These are phyloP conservation scores for Lagenaria siceraria DNA, from an alignment of 306 rosid genomes.

Conservation along the genomic window DNA sequence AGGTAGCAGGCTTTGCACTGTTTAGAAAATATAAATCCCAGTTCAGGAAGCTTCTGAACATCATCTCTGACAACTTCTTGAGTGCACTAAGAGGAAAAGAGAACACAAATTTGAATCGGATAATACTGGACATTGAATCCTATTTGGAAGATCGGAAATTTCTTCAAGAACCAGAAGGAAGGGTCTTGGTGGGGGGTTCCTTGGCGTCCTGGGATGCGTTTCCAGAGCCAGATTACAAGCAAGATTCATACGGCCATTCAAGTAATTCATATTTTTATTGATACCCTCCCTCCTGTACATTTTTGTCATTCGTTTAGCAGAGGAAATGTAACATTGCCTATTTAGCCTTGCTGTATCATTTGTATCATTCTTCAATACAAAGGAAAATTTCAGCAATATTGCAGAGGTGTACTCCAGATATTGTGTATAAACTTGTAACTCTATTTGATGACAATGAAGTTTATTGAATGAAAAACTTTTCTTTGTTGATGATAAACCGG, in stretches of 20 bases:
- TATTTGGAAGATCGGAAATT: conserved; percentile 49
- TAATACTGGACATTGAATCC: conserved; percentile 31
- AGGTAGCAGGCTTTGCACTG: conserved; percentile 67
- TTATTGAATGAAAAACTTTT: background rate
- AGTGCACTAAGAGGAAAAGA: conserved; percentile 34
- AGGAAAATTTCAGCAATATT: background rate
- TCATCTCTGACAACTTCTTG: conserved; percentile 37
- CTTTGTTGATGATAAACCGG: background rate
- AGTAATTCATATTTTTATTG: background rate
- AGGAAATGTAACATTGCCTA: background rate
- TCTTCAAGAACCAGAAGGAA: conserved; percentile 47
- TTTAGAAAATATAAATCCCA: conserved; percentile 62
- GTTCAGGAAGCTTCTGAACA: conserved; percentile 46
- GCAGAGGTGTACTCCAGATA: background rate
- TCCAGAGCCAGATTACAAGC: conserved; percentile 1
- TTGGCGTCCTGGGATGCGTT: conserved; percentile 27
- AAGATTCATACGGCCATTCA: background rate
- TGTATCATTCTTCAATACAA: background rate
- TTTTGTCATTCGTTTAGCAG: background rate
- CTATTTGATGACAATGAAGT: background rate
- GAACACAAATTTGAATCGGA: conserved; percentile 15
- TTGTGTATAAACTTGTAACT: background rate
- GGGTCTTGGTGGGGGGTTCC: conserved; percentile 35
- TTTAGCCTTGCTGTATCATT: background rate
- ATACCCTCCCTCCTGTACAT: background rate